A percentile compares a stretch with the other conserved stretches of the same genome.
These are phyloP conservation scores for Cucurbita argyrosperma DNA, from an alignment of 306 rosid genomes.

Conservation along the genomic window DNA sequence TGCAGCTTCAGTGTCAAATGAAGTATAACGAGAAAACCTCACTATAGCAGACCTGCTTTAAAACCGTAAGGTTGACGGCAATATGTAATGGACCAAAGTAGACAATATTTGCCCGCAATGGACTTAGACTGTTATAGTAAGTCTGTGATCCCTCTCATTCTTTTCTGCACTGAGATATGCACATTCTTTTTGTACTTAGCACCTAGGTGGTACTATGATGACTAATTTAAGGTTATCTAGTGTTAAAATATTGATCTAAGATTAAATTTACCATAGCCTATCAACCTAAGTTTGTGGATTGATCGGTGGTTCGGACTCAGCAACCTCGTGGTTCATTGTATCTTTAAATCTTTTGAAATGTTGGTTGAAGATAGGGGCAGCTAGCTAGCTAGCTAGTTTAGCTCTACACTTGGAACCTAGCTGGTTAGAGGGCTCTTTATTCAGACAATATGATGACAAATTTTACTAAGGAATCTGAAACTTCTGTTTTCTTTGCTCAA, in stretches of 20 bases:
- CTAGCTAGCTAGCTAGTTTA: neutral
- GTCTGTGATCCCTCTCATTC: conserved; percentile 7
- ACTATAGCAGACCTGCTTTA: no score
- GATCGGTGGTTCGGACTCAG: no score
- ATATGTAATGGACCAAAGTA: no score
- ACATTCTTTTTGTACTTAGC: neutral
- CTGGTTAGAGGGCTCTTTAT: no score
- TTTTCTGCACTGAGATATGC: neutral
- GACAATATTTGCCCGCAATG: no score
- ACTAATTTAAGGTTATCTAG: neutral
- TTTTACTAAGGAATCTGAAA: neutral
- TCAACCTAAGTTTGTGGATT: no score
- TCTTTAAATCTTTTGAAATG: neutral
- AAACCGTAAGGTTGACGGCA: rapidly evolving
- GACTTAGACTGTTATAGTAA: neutral
- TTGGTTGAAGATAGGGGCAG: neutral
- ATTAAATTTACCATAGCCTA: no score
- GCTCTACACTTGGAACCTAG: neutral
- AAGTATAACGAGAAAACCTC: no score
- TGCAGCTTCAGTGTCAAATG: no score
- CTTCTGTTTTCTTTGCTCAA: neutral
- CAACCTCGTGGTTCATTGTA: no score
- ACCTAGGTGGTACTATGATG: neutral
- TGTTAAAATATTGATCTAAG: no score
- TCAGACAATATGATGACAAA: conserved; percentile 6